Base-by-base conservation (phyloP, 2,329 filamentous ascomycete species). In the Sphaerulina populicola region DNA sequence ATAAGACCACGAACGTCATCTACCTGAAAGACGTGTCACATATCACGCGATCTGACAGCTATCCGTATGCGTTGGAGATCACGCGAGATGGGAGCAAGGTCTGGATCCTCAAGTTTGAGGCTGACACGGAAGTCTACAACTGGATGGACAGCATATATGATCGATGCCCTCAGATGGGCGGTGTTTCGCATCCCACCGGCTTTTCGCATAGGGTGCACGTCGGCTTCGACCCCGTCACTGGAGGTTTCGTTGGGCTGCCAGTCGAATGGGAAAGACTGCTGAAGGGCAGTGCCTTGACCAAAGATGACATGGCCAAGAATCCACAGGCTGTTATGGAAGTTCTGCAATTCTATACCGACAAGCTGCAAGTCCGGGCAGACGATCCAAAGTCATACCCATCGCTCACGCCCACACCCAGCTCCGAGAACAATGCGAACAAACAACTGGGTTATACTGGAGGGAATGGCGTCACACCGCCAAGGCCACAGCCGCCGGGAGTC, bases 111-210 rank as follows among this genome's bases (percentile, higher is more conserved):
- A 88, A 86, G 67, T 89, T 97, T 62, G 94, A 96, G 71, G 86
- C 83, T 51, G 93, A 98, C 64, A 91, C 95, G 65, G 93, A 98
- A 61, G 82, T 98, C 48, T 98, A 98, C 70, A 89, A 94, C 64
- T 98, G 93, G 93, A 95, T 97, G 64, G 93, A 98, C 69, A 88
- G 90, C 68, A 94, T 98, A 60, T 97, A 97, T 68, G 89, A 91
- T 62, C 85, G 91, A 58, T 97, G 91, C 69, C 93, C 93, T 14
- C 91, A 88, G 56, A 95, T 97, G 88, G 90, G 93, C 55, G 93
- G 93, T 61, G 93, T 98, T 51, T 96, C 91, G 72, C 96, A 97
- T 69, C 93, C 93, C 5, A 97, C 93, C 59, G 96, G 97, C 74
- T 98, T 98, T 73, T 89, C 86, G 21, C 93, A 98, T 68, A 86